Percentiles rank a stretch among this genome's conserved stretches.
Conservation (phyloP, 2,329 filamentous ascomycete species). For the Exophiala sideris region DNA sequence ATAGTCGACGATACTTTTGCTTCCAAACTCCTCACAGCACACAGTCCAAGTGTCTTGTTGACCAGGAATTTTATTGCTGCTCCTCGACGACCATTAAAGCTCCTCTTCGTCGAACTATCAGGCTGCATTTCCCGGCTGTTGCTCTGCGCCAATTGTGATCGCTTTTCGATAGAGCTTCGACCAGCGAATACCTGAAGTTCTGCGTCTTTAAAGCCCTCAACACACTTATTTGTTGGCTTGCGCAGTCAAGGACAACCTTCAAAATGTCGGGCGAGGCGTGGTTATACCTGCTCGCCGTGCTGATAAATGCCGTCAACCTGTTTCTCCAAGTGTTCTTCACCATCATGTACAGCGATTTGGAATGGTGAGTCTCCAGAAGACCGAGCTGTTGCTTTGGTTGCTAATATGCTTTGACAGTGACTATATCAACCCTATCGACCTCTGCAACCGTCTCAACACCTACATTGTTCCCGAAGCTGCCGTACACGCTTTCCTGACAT, state of each 20-base stretch:
- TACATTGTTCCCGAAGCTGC: conserved; percentile 99
- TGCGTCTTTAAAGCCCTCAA: neutral
- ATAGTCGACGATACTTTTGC: no score
- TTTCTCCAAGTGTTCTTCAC: conserved; percentile 99
- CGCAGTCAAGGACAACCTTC: conserved; percentile 25
- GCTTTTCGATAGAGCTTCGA: neutral
- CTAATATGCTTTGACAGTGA: conserved; percentile 59
- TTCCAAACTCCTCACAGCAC: no score
- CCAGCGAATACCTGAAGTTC: neutral
- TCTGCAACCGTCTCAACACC: conserved; percentile 99
- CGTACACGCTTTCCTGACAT: conserved; percentile 92
- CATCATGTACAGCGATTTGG: conserved; percentile 99
- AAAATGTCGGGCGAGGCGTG: conserved; percentile 96
- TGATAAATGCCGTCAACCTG: conserved; percentile 99
- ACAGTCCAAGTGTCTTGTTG: no score
- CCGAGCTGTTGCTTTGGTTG: conserved; percentile 24
- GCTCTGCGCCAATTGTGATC: neutral
- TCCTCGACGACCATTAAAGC: no score
- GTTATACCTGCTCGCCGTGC: conserved; percentile 94
- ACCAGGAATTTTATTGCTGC: no score
- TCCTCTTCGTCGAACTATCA: no score
- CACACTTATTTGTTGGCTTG: neutral
- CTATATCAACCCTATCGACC: conserved; percentile 99
- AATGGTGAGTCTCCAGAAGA: conserved; percentile 70
- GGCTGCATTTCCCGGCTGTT: neutral